These are phyloP conservation scores for Psilocybe azurescens DNA, from an alignment of 768 basidiomycete genomes.

Conservation along the genomic window DNA sequence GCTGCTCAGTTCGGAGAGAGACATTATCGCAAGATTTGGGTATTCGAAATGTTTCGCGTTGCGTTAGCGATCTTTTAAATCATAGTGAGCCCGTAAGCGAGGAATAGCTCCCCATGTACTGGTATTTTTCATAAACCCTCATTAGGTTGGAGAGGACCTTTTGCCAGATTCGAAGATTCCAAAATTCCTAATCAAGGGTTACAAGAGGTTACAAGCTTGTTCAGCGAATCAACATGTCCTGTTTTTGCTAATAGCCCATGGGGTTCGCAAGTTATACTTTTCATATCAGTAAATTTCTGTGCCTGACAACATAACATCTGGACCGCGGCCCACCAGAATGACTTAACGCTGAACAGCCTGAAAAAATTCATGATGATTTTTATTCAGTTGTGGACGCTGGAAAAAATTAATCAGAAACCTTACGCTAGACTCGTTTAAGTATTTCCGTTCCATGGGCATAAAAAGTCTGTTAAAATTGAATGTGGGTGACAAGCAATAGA, in stretches of 20 bases:
- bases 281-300: not conserved
- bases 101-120: not conserved
- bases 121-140: constrained; percentile 7
- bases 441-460: constrained; percentile 10
- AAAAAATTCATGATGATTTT: too few relatives aligned
- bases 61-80: not conserved
- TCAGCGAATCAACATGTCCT: not conserved
- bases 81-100: not conserved
- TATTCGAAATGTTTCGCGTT: not conserved
- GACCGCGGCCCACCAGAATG: not conserved
- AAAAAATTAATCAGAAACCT: not conserved
- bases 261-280: not conserved
- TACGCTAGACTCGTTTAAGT: constrained; percentile 8
- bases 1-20: constrained; percentile 40
- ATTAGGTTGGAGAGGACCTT: not conserved
- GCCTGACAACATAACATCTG: not conserved
- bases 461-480: not conserved
- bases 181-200: constrained; percentile 6
- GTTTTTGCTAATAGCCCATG: not conserved
- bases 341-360: not conserved
- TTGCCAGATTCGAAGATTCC: constrained; percentile 8
- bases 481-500: too few relatives aligned
- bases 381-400: too few relatives aligned
- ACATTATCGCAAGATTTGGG: not conserved
- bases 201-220: not conserved